Percentiles rank a stretch among this genome's conserved stretches.
phyloP scores from a whole-genome alignment of 805 yeast genomes.

The Metschnikowia lachancei region DNA sequence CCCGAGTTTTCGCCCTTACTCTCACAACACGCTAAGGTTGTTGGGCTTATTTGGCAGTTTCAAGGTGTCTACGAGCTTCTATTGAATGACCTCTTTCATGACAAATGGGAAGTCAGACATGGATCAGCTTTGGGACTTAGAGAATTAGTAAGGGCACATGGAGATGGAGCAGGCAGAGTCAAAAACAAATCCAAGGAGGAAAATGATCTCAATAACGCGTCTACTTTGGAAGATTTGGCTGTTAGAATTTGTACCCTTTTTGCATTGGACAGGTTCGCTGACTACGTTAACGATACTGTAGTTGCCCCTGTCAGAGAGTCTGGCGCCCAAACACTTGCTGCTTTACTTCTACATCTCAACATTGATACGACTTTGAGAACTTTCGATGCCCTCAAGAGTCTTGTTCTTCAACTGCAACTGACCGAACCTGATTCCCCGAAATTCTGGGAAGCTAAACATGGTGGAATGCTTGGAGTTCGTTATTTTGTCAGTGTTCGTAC shows the following conservation, averaged over 20 bases:
- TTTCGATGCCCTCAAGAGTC: conserved; percentile 60
- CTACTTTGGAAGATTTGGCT: conserved; percentile 81
- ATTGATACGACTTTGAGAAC: conserved; percentile 56
- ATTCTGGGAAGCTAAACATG: conserved; percentile 98
- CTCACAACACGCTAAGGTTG: conserved; percentile 66
- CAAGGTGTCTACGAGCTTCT: conserved; percentile 88
- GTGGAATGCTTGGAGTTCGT: conserved; percentile 90
- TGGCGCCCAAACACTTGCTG: conserved; percentile 92
- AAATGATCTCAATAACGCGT: conserved; percentile 62
- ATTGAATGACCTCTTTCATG: conserved; percentile 74
- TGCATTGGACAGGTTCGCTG: conserved; percentile 94
- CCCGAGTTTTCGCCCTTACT: conserved; percentile 64
- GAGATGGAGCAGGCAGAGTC: conserved; percentile 80
- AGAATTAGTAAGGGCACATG: conserved; percentile 80
- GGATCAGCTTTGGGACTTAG: conserved; percentile 92
- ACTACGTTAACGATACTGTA: conserved; percentile 94
- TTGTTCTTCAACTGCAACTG: conserved; percentile 61
- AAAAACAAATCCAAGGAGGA: conserved; percentile 57
- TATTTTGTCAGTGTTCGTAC: conserved; percentile 89
- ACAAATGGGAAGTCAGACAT: conserved; percentile 91
- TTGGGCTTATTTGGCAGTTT: conserved; percentile 86
- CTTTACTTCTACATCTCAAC: conserved; percentile 72
- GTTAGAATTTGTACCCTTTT: conserved; percentile 81
- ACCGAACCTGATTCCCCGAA: conserved; percentile 44
- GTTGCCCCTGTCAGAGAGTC: conserved; percentile 98